A percentile compares a stretch with the other conserved stretches of the same genome.
Conservation (phyloP, 2,329 filamentous ascomycete species). For the Ambrosiella beaveri region DNA sequence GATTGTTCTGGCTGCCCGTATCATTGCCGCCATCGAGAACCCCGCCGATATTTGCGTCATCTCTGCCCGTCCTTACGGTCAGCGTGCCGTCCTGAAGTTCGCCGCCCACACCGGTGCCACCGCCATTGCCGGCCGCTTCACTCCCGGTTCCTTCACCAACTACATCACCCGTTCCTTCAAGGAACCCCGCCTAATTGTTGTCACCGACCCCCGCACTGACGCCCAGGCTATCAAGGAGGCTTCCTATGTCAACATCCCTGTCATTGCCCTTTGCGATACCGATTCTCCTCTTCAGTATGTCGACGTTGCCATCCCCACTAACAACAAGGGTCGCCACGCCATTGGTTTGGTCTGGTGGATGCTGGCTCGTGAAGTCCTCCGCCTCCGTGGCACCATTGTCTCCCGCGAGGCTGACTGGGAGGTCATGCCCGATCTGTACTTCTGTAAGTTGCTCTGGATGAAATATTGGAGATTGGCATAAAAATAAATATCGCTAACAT, state of each 20-base stretch:
- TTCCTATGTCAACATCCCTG: constrained; percentile 99
- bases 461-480: neutral
- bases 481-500: neutral
- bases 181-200: constrained; percentile 98
- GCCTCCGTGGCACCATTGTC: constrained; percentile 90
- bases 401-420: constrained; percentile 97
- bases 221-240: constrained; percentile 99
- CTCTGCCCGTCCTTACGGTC: constrained; percentile 97
- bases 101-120: constrained; percentile 94
- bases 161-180: constrained; percentile 99
- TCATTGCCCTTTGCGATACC: constrained; percentile 97
- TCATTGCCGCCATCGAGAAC: constrained; percentile 99
- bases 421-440: constrained; percentile 99
- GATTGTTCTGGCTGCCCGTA: constrained; percentile 95
- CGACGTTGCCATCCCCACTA: constrained; percentile 98
- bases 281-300: constrained; percentile 99
- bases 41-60: constrained; percentile 98
- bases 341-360: constrained; percentile 99
- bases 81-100: constrained; percentile 99
- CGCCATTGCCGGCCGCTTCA: constrained; percentile 98
- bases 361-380: constrained; percentile 97
- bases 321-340: constrained; percentile 99
- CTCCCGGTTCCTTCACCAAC: constrained; percentile 99
- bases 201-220: constrained; percentile 98
- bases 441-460: constrained; percentile 43